Evolutionary conservation across 768 basidiomycete species (phyloP).

Genomic region (Suillus decipiens): DNA sequence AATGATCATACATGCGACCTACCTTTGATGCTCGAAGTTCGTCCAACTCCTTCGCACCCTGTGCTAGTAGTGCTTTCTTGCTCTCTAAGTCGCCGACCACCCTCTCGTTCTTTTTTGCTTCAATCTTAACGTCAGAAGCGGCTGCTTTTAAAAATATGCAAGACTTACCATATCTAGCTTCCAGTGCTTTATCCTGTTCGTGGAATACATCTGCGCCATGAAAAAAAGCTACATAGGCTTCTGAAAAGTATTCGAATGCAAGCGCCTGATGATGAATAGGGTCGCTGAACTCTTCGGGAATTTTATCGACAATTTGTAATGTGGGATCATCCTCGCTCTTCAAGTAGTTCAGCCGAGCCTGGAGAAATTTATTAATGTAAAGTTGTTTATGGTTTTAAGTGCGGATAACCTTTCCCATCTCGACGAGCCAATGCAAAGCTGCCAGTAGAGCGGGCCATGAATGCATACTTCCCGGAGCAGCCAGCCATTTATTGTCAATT

Average conservation of each 20-base stretch:
- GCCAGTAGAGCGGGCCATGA: slow-evolving; percentile 91
- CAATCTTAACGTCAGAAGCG: slow-evolving; percentile 11
- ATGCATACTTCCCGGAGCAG: slow-evolving; percentile 85
- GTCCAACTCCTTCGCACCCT: slow-evolving; percentile 53
- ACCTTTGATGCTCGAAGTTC: slow-evolving; percentile 67
- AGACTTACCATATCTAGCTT: slow-evolving; percentile 72
- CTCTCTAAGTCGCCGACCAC: slow-evolving; percentile 65
- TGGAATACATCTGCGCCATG: slow-evolving; percentile 66
- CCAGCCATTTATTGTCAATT: slow-evolving; percentile 84
- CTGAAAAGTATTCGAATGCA: slow-evolving; percentile 72
- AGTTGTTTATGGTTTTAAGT: background rate
- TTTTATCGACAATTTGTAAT: slow-evolving; percentile 55
- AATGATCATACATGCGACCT: slow-evolving; percentile 15
- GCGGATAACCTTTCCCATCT: slow-evolving; percentile 72
- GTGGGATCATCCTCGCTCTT: slow-evolving; percentile 63
- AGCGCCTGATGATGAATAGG: slow-evolving; percentile 73
- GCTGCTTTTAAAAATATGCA: slow-evolving; percentile 1
- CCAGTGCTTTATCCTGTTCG: slow-evolving; percentile 68
- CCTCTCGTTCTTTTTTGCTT: slow-evolving; percentile 74
- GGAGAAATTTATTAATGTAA: slow-evolving; percentile 6
- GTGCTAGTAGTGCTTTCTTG: slow-evolving; percentile 47
- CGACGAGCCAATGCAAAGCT: slow-evolving; percentile 90
- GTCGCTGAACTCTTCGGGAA: slow-evolving; percentile 79
- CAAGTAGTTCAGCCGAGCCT: slow-evolving; percentile 47
- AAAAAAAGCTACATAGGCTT: slow-evolving; percentile 69